phyloP scores from a whole-genome alignment of 2,329 filamentous ascomycete genomes.

The Macrophomina pseudophaseolina region DNA sequence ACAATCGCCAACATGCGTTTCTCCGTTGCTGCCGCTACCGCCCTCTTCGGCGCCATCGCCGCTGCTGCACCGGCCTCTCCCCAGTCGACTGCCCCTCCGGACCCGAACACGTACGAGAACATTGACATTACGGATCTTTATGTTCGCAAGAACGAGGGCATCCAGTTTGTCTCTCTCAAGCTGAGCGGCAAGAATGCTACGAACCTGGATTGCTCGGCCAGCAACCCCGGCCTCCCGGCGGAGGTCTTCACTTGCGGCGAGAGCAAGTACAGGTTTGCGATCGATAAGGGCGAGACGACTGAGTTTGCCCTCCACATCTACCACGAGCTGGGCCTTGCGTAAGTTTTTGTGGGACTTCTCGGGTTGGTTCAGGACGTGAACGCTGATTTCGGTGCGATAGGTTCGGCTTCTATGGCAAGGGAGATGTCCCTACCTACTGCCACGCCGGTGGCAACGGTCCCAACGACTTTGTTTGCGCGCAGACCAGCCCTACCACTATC shows the following conservation, averaged over 20 bases:
- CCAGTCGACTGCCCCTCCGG: neutral
- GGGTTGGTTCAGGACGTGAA: no score
- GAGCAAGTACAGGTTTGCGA: conserved; percentile 20
- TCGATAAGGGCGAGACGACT: neutral
- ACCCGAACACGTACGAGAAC: conserved; percentile 12
- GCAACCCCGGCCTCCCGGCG: neutral
- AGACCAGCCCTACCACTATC: conserved; percentile 8
- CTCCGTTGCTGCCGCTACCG: conserved; percentile 38
- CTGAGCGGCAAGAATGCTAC: conserved; percentile 10
- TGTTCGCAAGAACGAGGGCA: conserved; percentile 23
- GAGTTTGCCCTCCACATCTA: conserved; percentile 21
- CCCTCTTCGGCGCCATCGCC: conserved; percentile 10
- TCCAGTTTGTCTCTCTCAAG: conserved; percentile 22
- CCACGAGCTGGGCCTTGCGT: conserved; percentile 22
- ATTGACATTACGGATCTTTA: conserved; percentile 17
- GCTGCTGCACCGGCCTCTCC: neutral
- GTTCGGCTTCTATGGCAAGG: conserved; percentile 6
- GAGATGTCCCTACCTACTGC: conserved; percentile 12
- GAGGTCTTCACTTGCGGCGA: conserved; percentile 19
- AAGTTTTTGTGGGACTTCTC: neutral
- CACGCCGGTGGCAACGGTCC: conserved; percentile 22
- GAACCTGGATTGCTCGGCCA: conserved; percentile 11
- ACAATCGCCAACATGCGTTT: conserved; percentile 46
- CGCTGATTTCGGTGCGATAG: neutral
- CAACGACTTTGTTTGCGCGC: conserved; percentile 21